Evolutionary conservation across 2,329 filamentous ascomycete species (phyloP), one percentile per base, ranked within the genome.

Genomic region (Aschersonia sp.): DNA sequence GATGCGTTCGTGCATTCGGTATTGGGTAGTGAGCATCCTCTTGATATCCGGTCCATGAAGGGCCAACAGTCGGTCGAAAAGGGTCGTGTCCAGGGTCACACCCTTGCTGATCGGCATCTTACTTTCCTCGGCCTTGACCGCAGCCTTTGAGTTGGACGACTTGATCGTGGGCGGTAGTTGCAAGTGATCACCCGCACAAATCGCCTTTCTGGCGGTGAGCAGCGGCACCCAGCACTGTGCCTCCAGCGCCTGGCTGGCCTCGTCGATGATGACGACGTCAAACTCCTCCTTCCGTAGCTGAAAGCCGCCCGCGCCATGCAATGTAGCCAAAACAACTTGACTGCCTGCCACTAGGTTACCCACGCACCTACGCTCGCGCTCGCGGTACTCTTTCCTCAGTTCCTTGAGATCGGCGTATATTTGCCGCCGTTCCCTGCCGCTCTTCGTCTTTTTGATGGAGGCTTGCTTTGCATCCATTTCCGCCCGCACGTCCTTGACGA

Each of bases 151-250:
- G 55, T 79, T 82, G 7, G 79, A 66, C 2, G 85, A 89, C 65
- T 96, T 97, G 65, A 98, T 89, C 0, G 91, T 97, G 10, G 92
- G 92, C 28, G 91, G 89, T 47, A 98, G 70, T 65, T 98, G 92
- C 47, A 97, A 69, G 63, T 97, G 92, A 61, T 98, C 92, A 45
- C 92, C 92, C 1, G 92, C 92, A 52, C 94, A 82, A 6, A 98
- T 82, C 6, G 88, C 82, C 68, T 96, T 97, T 54, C 73, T 78
- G 0, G 87, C 87, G 41, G 78, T 75, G 20, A 96, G 67, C 44
- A 98, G 67, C 9, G 92, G 82, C 46, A 97, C 89, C 92, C 92
- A 98, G 67, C 89, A 96, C 64, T 97, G 91, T 1, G 92, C 89
- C 65, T 98, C 92, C 7, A 97, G 72, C 2, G 92, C 92, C 63